Base-by-base conservation (phyloP, 257 asterid genomes). In the Nicotiana tomentosiformis region DNA sequence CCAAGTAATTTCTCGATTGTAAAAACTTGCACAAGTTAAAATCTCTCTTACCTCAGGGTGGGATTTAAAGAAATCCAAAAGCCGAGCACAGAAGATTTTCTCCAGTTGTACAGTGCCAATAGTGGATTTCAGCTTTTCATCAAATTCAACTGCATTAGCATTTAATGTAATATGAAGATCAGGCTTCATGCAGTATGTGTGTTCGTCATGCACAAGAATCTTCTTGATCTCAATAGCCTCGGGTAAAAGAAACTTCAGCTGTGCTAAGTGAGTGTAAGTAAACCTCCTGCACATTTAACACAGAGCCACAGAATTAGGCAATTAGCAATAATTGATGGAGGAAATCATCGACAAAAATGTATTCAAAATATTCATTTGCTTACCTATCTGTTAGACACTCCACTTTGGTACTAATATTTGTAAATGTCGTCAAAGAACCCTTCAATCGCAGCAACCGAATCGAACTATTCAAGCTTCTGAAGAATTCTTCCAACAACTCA, bases 311-410 rank as follows among this genome's bases (percentile, higher is more conserved):
- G 5, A 35, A 68, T 7, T 17, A 16, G n/a, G 61, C n/a, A 15
- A 15, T 29, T 26, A 77, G 7, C 77, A 20, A 37, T 68, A 5
- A 7, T 15, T 2, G 23, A 68, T 2, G 7, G 37, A 58, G 1
- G 43, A 82, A 39, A 15, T 46, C 61, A 72, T 18, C 17, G 15
- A 30, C 14, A 37, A 20, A 60, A 66, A 55, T 16, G 33, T 76
- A 51, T 58, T 16, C 69, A 29, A 56, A 46, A 23, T 18, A 4
- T 78, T 33, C 68, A 53, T 55, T 62, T 17, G 15, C 78, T 23
- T 87, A 96, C 99, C 98, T 93, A 20, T 93, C 97, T 0, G 98
- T 91, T 82, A 96, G 88, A 65, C 81, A 77, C 86, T 91, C 93
- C 4, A 96, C 84, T 70, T 91, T 90, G 65, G 93, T 58, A 74